These are phyloP conservation scores for Kwoniella shandongensis DNA, from an alignment of 768 basidiomycete genomes.

Conservation along the genomic window DNA sequence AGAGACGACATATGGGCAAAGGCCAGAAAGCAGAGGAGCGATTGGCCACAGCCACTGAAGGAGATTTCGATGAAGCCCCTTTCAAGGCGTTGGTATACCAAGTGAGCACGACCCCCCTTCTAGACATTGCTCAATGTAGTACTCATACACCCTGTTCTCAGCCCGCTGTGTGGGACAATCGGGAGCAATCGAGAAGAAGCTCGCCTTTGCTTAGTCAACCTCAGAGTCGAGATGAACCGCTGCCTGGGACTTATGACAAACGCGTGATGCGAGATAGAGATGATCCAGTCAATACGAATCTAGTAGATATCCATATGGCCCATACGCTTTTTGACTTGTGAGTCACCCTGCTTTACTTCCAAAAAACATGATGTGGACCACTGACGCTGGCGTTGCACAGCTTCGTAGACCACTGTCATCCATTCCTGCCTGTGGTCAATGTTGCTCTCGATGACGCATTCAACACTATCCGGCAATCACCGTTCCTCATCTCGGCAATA, in stretches of 20 bases:
- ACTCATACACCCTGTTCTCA: neutral
- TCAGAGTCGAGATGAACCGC: conserved; percentile 26
- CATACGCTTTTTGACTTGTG: conserved; percentile 36
- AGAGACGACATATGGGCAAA: conserved; percentile 19
- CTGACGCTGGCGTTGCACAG: conserved; percentile 15
- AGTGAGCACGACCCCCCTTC: conserved; percentile 19
- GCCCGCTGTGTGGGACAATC: conserved; percentile 43
- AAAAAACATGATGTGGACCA: neutral
- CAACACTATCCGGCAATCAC: conserved; percentile 30
- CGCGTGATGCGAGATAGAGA: conserved; percentile 22
- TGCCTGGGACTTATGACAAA: conserved; percentile 11
- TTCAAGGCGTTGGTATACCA: conserved; percentile 43
- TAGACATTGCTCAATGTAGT: neutral
- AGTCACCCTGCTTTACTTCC: conserved; percentile 2
- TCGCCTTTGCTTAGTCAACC: conserved; percentile 27
- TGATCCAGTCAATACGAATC: conserved; percentile 38
- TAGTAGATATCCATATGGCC: conserved; percentile 31
- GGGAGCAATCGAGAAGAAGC: conserved; percentile 35
- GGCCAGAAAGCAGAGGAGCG: conserved; percentile 35
- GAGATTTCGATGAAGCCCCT: conserved; percentile 32
- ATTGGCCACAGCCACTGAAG: conserved; percentile 28
- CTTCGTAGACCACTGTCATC: conserved; percentile 41
- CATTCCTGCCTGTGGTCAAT: conserved; percentile 43
- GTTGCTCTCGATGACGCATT: conserved; percentile 33
- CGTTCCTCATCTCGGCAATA: conserved; percentile 32